Conservation (phyloP, 1,284 basidiomycete species). For the Ustilago sp. region DNA sequence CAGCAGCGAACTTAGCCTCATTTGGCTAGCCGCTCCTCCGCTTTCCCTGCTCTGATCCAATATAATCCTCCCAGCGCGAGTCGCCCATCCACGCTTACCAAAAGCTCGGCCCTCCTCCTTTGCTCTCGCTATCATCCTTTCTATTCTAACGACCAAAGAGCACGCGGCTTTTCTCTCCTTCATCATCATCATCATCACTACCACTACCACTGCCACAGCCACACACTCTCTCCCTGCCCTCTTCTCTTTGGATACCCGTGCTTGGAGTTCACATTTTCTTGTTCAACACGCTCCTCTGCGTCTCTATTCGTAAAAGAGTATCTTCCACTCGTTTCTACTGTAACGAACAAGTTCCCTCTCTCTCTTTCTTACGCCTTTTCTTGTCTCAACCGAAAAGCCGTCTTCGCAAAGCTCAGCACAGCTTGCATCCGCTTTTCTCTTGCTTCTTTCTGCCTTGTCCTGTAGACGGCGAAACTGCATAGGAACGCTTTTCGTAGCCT, state of each 20-base stretch:
- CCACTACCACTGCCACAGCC: neutral
- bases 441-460: neutral
- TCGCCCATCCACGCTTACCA: neutral
- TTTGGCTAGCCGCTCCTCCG: neutral
- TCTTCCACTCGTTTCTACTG: conserved; percentile 1
- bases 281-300: neutral
- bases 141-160: conserved; percentile 5
- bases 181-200: conserved; percentile 1
- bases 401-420: neutral
- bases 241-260: conserved; percentile 29
- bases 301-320: neutral
- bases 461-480: conserved; percentile 22
- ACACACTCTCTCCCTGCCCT: conserved; percentile 11
- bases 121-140: conserved; percentile 1
- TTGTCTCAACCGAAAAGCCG: neutral
- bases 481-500: conserved; percentile 26
- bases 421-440: conserved; percentile 11
- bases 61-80: conserved; percentile 9
- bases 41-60: conserved; percentile 32
- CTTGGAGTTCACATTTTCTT: conserved; percentile 10
- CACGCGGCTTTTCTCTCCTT: conserved; percentile 7
- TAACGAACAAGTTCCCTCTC: neutral
- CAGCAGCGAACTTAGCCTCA: neutral
- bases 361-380: neutral
- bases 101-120: conserved; percentile 9